Evolutionary conservation across 2,329 filamentous ascomycete genomes (phyloP).

Genomic region (Dryadomyces quercivorus): DNA sequence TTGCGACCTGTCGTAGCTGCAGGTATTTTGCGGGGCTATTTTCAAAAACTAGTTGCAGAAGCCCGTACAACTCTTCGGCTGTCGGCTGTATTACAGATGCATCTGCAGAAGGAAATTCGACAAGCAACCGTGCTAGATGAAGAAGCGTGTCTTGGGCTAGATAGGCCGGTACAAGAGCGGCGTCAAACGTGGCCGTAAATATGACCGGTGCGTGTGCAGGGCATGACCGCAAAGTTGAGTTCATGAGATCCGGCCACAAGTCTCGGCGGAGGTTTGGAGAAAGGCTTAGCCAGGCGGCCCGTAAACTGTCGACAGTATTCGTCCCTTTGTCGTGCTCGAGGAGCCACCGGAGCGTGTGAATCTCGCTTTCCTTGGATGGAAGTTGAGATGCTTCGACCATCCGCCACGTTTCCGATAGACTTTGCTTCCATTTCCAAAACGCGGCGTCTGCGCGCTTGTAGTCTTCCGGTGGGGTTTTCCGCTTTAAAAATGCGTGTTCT

Average conservation of each 20-base stretch:
- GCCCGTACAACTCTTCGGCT: background rate
- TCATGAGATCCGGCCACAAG: conserved; percentile 22
- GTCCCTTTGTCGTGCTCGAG: conserved; percentile 4
- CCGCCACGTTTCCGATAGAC: conserved; percentile 6
- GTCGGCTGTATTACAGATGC: background rate
- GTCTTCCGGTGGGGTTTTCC: background rate
- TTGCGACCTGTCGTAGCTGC: conserved; percentile 24
- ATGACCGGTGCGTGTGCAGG: conserved; percentile 21
- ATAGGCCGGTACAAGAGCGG: conserved; percentile 22
- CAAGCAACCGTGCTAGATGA: conserved; percentile 15
- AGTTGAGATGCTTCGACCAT: conserved; percentile 5
- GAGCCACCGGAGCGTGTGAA: conserved; percentile 15
- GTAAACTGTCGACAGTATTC: conserved; percentile 15
- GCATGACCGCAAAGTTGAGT: conserved; percentile 21
- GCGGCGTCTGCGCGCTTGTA: background rate
- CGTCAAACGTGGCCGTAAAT: conserved; percentile 25
- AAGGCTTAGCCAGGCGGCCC: conserved; percentile 20
- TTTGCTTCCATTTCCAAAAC: conserved; percentile 9
- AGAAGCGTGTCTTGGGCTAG: conserved; percentile 24
- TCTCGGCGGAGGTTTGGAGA: conserved; percentile 15
- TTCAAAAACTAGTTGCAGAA: conserved; percentile 8
- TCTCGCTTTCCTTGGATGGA: background rate
- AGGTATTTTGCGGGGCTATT: conserved; percentile 10
- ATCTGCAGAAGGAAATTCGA: background rate
- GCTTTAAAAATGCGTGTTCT: background rate